phyloP scores from a whole-genome alignment of 192 early-diverging fungal genomes.

The Entrophospora sp. region DNA sequence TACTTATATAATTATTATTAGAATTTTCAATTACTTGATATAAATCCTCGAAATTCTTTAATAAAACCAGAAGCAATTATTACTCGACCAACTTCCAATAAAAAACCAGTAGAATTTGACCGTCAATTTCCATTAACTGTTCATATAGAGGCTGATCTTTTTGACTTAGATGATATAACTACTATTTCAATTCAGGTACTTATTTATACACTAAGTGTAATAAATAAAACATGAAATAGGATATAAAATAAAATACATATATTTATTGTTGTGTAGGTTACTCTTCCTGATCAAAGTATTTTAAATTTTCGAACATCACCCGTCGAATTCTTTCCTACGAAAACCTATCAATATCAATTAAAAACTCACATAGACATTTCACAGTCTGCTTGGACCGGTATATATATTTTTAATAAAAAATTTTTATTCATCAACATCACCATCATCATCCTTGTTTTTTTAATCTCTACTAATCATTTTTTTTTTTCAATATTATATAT shows the following conservation, averaged over 20 bases:
- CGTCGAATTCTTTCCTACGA: not conserved
- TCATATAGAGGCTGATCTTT: not conserved
- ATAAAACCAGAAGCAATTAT: no score
- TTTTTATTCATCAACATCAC: not conserved
- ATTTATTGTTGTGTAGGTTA: not conserved
- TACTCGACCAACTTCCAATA: no score
- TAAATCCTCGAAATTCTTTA: no score
- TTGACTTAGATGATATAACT: not conserved
- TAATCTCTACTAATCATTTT: not conserved
- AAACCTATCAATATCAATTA: not conserved
- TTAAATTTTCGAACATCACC: conserved; percentile 13
- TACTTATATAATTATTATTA: no score
- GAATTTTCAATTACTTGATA: no score
- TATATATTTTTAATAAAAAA: not conserved
- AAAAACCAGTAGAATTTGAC: not conserved
- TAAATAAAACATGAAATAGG: no score
- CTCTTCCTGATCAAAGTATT: conserved; percentile 1
- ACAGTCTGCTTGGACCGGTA: conserved; percentile 16
- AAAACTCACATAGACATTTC: conserved; percentile 18
- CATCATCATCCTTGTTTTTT: not conserved
- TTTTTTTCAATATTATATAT: not conserved
- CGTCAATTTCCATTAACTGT: not conserved
- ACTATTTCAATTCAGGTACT: not conserved
- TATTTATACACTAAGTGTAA: no score
- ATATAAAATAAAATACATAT: no score